A percentile compares a stretch with the other conserved stretches of the same genome.
These are phyloP conservation scores for Coelastrella sp. DNA, from an alignment of 139 green algal species.

Conservation along the genomic window DNA sequence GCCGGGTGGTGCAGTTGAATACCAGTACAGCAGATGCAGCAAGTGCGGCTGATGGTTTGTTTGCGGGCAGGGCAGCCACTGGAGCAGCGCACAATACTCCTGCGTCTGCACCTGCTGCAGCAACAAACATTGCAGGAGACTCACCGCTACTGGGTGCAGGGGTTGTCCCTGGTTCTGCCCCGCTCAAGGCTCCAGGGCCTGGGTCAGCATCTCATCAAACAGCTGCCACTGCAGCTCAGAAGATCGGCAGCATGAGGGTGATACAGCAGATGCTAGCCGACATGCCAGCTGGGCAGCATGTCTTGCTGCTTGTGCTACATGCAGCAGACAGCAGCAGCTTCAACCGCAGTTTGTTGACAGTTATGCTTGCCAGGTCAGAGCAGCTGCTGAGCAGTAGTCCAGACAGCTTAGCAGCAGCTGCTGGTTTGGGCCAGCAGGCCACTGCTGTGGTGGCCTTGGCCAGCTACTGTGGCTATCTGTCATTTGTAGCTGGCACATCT, in stretches of 20 bases:
- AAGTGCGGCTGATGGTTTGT: not conserved
- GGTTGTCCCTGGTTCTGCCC: not conserved
- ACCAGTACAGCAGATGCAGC: not conserved
- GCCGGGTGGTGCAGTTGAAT: not conserved
- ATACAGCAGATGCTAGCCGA: conserved; percentile 30
- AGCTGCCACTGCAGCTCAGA: conserved; percentile 13
- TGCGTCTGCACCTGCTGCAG: conserved; percentile 16
- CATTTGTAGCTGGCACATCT: conserved; percentile 14
- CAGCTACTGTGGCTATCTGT: conserved; percentile 30
- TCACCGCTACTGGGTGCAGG: not conserved
- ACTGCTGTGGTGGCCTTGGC: conserved; percentile 12
- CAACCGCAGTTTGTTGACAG: conserved; percentile 21
- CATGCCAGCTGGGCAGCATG: conserved; percentile 30
- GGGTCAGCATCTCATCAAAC: not conserved
- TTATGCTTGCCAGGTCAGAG: conserved; percentile 24
- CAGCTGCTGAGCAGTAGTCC: conserved; percentile 18
- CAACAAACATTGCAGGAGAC: not conserved
- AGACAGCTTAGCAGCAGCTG: conserved; percentile 16
- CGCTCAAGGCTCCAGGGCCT: not conserved
- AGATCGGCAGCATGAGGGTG: not conserved
- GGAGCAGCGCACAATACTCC: conserved; percentile 12
- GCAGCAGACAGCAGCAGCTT: conserved; percentile 46
- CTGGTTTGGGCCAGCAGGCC: conserved; percentile 26
- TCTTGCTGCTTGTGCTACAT: conserved; percentile 44
- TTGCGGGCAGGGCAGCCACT: not conserved